Evolutionary conservation across 2,329 filamentous ascomycete species (phyloP), one percentile per base, ranked within the genome.

Genomic region (Chrysoporthe deuterocubensis): DNA sequence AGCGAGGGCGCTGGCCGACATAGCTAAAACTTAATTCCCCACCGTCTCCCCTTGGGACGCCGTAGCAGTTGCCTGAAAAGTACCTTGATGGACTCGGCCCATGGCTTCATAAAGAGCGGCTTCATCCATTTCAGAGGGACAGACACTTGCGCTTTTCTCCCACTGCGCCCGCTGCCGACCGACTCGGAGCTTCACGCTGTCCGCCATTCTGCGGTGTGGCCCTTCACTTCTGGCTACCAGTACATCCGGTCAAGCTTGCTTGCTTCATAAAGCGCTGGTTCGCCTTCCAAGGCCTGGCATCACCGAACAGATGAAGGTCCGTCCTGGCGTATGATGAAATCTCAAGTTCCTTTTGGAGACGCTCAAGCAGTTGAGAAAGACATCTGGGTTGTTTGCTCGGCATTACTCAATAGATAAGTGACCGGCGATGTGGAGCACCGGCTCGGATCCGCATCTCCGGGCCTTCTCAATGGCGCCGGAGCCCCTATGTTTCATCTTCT

Each of bases 391-490:
- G 8, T 13, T 13, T 26, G 3, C 13, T 54, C 32, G 21, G 4
- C 14, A 2, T 16, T 4, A 26, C 26, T 26, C 2, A 26, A 1
- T 26, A 54, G 50, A 54, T 21, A 14, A 32, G 13, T 7, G 26
- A 54, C 50, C 50, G 50, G 50, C 11, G 3, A 44, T 43, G 65
- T 64, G 65, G 65, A 60, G 52, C 60, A 44, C 65, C 52, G 61
- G 57, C 37, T 13, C 56, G 44, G 42, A 26, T 61, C 56, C 57
- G 32, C n/a, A 42, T 8, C 18, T 60, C 21, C 42, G 13, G 40
- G 9, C 40, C 21, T 26, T 14, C n/a, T 26, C 8, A 21, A 44
- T 18, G 21, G n/a, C 57, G 11, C n/a, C n/a, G 37, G 37, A 21
- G 18, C 57, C 26, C 37, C n/a, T 52, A 14, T 26, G 3, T 9